Percentiles rank a stretch among this genome's conserved stretches.
Evolutionary conservation across 2,329 filamentous ascomycete genomes (phyloP).

Genomic region (Macrophomina tecta): DNA sequence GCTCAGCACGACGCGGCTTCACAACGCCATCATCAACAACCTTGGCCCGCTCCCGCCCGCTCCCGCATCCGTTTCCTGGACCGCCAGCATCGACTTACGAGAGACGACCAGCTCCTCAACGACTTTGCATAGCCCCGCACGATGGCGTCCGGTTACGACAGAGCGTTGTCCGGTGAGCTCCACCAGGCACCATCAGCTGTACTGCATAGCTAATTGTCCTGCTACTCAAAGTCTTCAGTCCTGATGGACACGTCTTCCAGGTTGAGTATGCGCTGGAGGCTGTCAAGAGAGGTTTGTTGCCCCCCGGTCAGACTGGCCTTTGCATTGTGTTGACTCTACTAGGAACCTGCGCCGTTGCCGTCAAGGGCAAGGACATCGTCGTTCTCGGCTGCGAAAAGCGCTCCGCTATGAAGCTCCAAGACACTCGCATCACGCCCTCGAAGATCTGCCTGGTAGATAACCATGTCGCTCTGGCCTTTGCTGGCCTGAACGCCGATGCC

Average conservation of each 20-base stretch:
- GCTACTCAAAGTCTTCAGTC: constrained; percentile 82
- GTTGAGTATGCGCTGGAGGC: constrained; percentile 99
- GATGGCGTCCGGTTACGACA: constrained; percentile 89
- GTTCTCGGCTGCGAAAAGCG: constrained; percentile 98
- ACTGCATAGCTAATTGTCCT: constrained; percentile 46
- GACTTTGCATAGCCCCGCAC: background rate
- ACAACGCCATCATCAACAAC: constrained; percentile 18
- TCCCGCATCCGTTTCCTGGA: background rate
- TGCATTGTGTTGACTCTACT: constrained; percentile 32
- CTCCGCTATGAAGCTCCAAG: constrained; percentile 98
- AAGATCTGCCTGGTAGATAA: constrained; percentile 97
- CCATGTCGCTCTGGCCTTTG: constrained; percentile 96
- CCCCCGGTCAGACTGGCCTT: background rate
- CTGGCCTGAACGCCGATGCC: constrained; percentile 95
- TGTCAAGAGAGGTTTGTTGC: constrained; percentile 86
- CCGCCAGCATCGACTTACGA: background rate
- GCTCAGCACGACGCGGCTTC: constrained; percentile 27
- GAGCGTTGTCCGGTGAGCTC: constrained; percentile 92
- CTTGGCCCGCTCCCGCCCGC: constrained; percentile 7
- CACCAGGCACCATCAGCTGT: constrained; percentile 39
- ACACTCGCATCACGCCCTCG: constrained; percentile 97
- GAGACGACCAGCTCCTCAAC: background rate
- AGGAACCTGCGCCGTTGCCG: constrained; percentile 97
- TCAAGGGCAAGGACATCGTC: constrained; percentile 93
- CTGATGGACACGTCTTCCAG: constrained; percentile 99